Evolutionary conservation across 139 green algal species (phyloP).

Genomic region (Chlamydomonas incerta): DNA sequence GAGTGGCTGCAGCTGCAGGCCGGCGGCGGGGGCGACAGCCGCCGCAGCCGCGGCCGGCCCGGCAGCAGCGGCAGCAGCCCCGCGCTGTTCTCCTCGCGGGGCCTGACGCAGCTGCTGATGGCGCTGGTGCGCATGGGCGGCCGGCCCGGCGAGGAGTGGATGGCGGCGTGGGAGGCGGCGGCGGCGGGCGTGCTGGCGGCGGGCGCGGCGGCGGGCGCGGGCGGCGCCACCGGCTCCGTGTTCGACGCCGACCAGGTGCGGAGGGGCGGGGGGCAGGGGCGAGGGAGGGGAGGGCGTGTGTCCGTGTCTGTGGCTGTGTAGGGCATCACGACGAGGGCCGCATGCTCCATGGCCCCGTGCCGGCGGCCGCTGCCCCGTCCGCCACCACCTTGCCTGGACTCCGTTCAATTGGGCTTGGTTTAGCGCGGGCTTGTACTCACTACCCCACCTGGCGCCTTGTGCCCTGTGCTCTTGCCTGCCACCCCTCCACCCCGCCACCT

Average conservation of each 20-base stretch:
- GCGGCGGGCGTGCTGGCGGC: neutral
- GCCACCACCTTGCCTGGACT: too few relatives aligned
- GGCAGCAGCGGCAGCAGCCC: neutral
- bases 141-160: constrained; percentile 13
- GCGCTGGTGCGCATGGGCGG: constrained; percentile 27
- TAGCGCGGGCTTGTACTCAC: too few relatives aligned
- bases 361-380: too few relatives aligned
- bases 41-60: neutral
- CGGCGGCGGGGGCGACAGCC: neutral
- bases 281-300: too few relatives aligned
- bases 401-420: too few relatives aligned
- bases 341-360: too few relatives aligned
- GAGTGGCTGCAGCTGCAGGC: neutral
- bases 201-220: neutral
- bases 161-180: constrained; percentile 17
- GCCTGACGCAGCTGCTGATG: constrained; percentile 38
- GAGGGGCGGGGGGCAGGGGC: too few relatives aligned
- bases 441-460: too few relatives aligned
- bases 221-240: neutral
- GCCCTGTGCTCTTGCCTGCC: too few relatives aligned
- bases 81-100: constrained; percentile 1
- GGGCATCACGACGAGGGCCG: too few relatives aligned
- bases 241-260: constrained; percentile 32
- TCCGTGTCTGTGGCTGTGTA: too few relatives aligned
- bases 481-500: too few relatives aligned